Evolutionary conservation across 768 basidiomycete genomes (phyloP), one percentile per base, ranked within the genome.

Genomic region (Neoboletus subvelutipes): DNA sequence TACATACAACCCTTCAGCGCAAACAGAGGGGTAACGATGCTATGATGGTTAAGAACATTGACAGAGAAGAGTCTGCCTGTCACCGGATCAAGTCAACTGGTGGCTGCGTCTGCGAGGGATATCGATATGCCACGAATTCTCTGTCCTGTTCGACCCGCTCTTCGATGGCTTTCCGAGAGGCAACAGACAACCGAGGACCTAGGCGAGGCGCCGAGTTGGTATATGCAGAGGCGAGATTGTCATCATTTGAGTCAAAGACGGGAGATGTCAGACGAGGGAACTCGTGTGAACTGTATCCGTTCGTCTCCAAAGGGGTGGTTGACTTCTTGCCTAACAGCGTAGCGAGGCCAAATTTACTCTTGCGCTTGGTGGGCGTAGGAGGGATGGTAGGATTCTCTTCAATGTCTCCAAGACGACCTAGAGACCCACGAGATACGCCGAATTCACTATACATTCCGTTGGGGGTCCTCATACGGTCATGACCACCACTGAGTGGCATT

Each of bases 81-180:
- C 67, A 82, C 63, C 79, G 82, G 54, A 88, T 64, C 41, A 89
- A 76, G 67, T 86, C 85, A 60, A 88, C 65, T 39, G 80, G 83
- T 47, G 60, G 61, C 63, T 89, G 86, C 62, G 88, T 86, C 60
- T 78, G 82, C 15, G 90, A 92, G 8, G 92, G 92, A 71, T 94
- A 94, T 40, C 91, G 84, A 69, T 93, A 92, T 4, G 91, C 89
- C 57, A 93, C 85, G 66, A 94, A 93, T 18, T 92, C 88, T 4
- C 82, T 72, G 68, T 92, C 90, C 71, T 90, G 92, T n/a, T 86
- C 80, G n/a, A 94, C 89, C 22, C 90, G 78, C 63, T 87, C 84
- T 63, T 90, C 88, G 53, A 91, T 77, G 46, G 84, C 84, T 75
- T 85, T 91, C 54, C 86, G 81, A 18, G 87, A 85, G 11, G 79